Evolutionary conservation across 2,329 filamentous ascomycete species (phyloP).

Genomic region (Knufia fluminis): DNA sequence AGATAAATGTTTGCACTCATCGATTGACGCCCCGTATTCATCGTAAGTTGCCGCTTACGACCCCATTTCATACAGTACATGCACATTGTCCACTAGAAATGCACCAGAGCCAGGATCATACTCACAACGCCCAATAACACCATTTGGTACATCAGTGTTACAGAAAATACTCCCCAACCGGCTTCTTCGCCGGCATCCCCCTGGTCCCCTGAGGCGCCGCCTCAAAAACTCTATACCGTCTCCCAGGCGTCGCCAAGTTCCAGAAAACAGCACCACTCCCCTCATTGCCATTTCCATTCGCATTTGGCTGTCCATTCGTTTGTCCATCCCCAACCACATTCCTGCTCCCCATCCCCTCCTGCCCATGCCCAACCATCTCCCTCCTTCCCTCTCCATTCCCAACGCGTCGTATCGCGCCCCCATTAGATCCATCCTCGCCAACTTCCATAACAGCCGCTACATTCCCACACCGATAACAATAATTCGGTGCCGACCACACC

Average conservation of each 20-base stretch:
- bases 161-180: slow-evolving; percentile 93
- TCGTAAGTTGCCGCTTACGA: too few species aligned
- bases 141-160: slow-evolving; percentile 21
- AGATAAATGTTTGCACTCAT: too few species aligned
- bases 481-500: slow-evolving; percentile 97
- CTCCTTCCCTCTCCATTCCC: slow-evolving; percentile 35
- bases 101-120: too few species aligned
- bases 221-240: slow-evolving; percentile 90
- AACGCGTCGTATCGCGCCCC: slow-evolving; percentile 35
- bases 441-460: slow-evolving; percentile 92
- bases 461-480: slow-evolving; percentile 93
- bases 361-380: slow-evolving; percentile 25
- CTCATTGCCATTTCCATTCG: slow-evolving; percentile 38
- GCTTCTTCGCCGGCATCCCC: slow-evolving; percentile 98
- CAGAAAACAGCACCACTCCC: slow-evolving; percentile 29
- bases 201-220: slow-evolving; percentile 91
- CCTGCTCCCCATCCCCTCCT: slow-evolving; percentile 11
- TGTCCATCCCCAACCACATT: slow-evolving; percentile 23
- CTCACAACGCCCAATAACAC: too few species aligned
- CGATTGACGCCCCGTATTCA: too few species aligned
- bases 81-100: too few species aligned
- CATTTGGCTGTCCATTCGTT: slow-evolving; percentile 41
- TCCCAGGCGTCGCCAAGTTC: slow-evolving; percentile 58
- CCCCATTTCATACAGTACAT: too few species aligned
- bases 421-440: slow-evolving; percentile 50